phyloP scores from a whole-genome alignment of 768 basidiomycete genomes.

The Kwoniella europaea region DNA sequence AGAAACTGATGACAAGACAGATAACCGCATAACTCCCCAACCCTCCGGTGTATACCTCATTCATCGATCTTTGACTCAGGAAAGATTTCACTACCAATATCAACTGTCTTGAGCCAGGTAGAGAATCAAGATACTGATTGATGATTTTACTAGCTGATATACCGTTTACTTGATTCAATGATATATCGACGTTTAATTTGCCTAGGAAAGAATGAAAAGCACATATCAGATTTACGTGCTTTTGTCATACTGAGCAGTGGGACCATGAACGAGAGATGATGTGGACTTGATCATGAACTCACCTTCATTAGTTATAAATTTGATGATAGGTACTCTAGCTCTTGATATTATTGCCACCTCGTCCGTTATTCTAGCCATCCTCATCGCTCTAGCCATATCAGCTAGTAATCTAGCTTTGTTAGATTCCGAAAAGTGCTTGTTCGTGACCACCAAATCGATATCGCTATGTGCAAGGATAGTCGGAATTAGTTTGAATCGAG shows the following conservation, averaged over 20 bases:
- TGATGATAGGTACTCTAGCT: conserved; percentile 95
- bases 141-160: conserved; percentile 77
- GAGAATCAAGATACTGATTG: conserved; percentile 74
- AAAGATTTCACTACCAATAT: conserved; percentile 90
- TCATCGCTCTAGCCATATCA: conserved; percentile 76
- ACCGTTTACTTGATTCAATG: conserved; percentile 87
- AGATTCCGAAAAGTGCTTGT: conserved; percentile 71
- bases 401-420: conserved; percentile 69
- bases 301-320: conserved; percentile 81
- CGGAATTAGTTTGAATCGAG: no score
- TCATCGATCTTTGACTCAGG: conserved; percentile 85
- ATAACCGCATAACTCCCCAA: conserved; percentile 93
- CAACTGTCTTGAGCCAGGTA: conserved; percentile 80
- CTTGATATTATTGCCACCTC: conserved; percentile 86
- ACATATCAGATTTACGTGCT: neutral
- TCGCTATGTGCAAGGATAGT: conserved; percentile 65
- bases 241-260: neutral
- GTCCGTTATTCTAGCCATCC: conserved; percentile 73
- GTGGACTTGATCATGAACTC: neutral
- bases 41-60: conserved; percentile 97
- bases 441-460: conserved; percentile 92
- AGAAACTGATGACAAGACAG: conserved; percentile 87
- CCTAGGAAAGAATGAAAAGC: conserved; percentile 58
- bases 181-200: conserved; percentile 87
- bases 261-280: neutral